Conservation (phyloP, 352 stramenopile species). For the Globisporangium paddicum region DNA sequence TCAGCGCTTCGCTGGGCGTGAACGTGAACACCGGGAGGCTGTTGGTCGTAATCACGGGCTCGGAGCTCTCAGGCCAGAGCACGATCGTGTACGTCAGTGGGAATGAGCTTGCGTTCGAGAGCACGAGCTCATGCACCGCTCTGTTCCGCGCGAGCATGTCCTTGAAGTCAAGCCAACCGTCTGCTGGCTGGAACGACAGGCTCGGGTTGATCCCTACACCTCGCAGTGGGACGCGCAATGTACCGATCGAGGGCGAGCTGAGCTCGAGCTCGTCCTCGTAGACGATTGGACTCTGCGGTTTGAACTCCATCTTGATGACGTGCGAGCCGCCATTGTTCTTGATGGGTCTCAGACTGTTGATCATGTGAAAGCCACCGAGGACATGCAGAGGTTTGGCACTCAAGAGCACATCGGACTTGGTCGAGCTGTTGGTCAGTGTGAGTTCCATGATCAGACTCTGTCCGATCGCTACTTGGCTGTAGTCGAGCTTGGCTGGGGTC, state of each 20-base stretch:
- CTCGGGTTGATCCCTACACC: conserved; percentile 80
- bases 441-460: conserved; percentile 53
- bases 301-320: conserved; percentile 60
- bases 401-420: conserved; percentile 30
- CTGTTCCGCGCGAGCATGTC: conserved; percentile 60
- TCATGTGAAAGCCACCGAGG: conserved; percentile 76
- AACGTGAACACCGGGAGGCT: conserved; percentile 58
- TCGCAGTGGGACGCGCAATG: conserved; percentile 33
- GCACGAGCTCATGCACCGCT: conserved; percentile 33
- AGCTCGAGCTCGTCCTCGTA: conserved; percentile 79
- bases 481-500: conserved; percentile 50
- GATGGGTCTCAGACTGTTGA: conserved; percentile 62
- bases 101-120: conserved; percentile 66
- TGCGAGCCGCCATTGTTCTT: conserved; percentile 17
- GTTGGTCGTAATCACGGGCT: conserved; percentile 7
- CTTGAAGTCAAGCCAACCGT: conserved; percentile 60
- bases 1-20: conserved; percentile 48
- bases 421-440: conserved; percentile 63
- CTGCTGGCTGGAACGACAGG: conserved; percentile 51
- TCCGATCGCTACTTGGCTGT: conserved; percentile 86
- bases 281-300: conserved; percentile 37
- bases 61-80: neutral
- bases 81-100: conserved; percentile 54
- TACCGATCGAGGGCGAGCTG: conserved; percentile 20
- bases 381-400: conserved; percentile 61